A percentile compares a stretch with the other conserved stretches of the same genome.
These are phyloP conservation scores for Annona squamosa DNA, from an alignment of 164 flowering plant species.

Conservation along the genomic window DNA sequence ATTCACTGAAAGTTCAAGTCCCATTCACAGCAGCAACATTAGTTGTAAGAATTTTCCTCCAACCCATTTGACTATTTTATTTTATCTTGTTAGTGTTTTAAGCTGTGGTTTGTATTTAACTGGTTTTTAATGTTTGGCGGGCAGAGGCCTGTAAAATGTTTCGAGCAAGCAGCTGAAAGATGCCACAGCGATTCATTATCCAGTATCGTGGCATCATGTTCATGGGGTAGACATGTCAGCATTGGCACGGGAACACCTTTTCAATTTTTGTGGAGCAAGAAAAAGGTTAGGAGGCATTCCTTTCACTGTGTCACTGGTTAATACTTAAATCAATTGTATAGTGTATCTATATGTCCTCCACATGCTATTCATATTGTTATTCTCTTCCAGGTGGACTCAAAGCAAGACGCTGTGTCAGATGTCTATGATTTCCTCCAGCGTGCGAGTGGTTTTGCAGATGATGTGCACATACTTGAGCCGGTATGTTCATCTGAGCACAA, in stretches of 20 bases:
- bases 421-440: conserved; percentile 67
- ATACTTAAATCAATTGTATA: neutral
- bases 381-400: neutral
- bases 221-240: conserved; percentile 90
- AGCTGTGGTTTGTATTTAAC: neutral
- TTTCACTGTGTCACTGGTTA: neutral
- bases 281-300: conserved; percentile 36
- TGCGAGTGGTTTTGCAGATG: conserved; percentile 35
- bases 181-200: conserved; percentile 64
- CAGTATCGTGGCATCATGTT: conserved; percentile 83
- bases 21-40: conserved; percentile 93
- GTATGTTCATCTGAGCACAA: conserved; percentile 48
- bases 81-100: neutral
- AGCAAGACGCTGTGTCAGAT: conserved; percentile 31
- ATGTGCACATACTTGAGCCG: conserved; percentile 27
- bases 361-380: neutral
- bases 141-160: conserved; percentile 81
- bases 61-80: neutral
- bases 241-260: conserved; percentile 86
- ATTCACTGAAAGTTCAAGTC: conserved; percentile 61
- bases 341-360: neutral
- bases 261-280: conserved; percentile 64
- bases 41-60: conserved; percentile 43
- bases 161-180: conserved; percentile 91
- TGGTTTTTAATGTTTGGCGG: neutral